Percentiles rank a stretch among this genome's conserved stretches.
Evolutionary conservation across 768 basidiomycete genomes (phyloP).

Genomic region (Amanita polypyramis): DNA sequence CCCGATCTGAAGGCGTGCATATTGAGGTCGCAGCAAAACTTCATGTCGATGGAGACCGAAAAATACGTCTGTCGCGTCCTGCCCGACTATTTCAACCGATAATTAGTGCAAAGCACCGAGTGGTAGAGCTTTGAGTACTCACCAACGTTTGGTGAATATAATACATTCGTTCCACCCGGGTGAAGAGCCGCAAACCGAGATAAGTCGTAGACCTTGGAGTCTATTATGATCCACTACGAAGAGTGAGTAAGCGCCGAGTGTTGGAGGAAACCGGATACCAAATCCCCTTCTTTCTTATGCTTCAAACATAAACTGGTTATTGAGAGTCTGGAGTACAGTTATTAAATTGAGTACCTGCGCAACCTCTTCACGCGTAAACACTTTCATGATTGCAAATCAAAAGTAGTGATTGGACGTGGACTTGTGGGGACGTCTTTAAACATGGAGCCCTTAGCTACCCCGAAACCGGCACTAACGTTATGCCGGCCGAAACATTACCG

Average conservation of each 20-base stretch:
- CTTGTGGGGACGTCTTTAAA: no score
- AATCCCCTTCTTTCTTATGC: constrained; percentile 83
- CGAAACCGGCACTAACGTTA: no score
- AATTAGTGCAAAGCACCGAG: background rate
- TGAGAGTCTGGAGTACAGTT: background rate
- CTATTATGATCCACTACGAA: constrained; percentile 69
- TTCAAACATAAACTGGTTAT: constrained; percentile 18
- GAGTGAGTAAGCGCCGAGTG: background rate
- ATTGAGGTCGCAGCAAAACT: constrained; percentile 65
- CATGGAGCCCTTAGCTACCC: no score
- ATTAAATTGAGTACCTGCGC: constrained; percentile 37
- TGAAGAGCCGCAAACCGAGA: constrained; percentile 77
- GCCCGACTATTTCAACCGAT: constrained; percentile 36
- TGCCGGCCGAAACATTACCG: no score
- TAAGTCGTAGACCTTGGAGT: constrained; percentile 75
- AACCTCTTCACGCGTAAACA: constrained; percentile 52
- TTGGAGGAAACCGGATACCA: constrained; percentile 36
- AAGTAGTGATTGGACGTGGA: background rate
- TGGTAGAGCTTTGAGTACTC: constrained; percentile 13
- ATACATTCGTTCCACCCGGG: constrained; percentile 72
- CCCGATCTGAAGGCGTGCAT: constrained; percentile 60
- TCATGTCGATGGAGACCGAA: constrained; percentile 81
- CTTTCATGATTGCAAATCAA: constrained; percentile 14
- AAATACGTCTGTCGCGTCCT: constrained; percentile 73
- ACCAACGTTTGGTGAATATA: constrained; percentile 60